Base-by-base conservation (phyloP, 1,284 basidiomycete genomes). In the Veloporphyrellus conicus region DNA sequence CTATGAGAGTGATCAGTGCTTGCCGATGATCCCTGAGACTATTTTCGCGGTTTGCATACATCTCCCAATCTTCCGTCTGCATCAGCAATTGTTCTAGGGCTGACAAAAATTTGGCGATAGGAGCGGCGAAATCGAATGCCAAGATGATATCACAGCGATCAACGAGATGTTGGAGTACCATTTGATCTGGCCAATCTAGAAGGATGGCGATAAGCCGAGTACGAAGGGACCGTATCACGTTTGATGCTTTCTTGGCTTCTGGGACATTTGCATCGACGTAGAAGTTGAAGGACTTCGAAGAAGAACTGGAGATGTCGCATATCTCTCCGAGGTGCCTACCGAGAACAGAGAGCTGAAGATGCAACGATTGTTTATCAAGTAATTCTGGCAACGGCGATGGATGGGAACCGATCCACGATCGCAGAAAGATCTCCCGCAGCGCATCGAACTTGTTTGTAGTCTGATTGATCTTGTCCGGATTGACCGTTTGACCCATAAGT, bases 31-130 rank as follows among this genome's bases (percentile, higher is more conserved):
- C 52, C 57, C 79, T 82, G 49, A 99, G 77, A 20, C 84, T 85
- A 60, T 94, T 97, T 41, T 88, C 84, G 20, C 81, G 77, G 68
- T 93, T 94, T 11, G 95, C 87, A 59, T 90, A 99, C 58, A 86
- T 85, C 66, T 99, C 93, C 96, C 96, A 99, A 63, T 99, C 96
- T 53, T 96, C 91, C 10, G 85, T 91, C 55, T 96, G 90, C 36
- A 86, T 62, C 2, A 99, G 72, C 11, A 99, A 73, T 53, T 89
- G 87, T 66, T 99, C 96, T 36, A 98, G 66, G 3, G 87, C 84
- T 0, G 90, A 79, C 16, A 99, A 77, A 18, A 95, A 71, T 62
- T 85, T 87, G 6, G 95, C 93, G 6, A 98, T 71, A 0, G 96
- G 85, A 54, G 82, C 85, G 39, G 77, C 71, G 6, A 89, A 70